These are phyloP conservation scores for Diplotaxis tenuifolia DNA, from an alignment of 345 rosid genomes.

Conservation along the genomic window DNA sequence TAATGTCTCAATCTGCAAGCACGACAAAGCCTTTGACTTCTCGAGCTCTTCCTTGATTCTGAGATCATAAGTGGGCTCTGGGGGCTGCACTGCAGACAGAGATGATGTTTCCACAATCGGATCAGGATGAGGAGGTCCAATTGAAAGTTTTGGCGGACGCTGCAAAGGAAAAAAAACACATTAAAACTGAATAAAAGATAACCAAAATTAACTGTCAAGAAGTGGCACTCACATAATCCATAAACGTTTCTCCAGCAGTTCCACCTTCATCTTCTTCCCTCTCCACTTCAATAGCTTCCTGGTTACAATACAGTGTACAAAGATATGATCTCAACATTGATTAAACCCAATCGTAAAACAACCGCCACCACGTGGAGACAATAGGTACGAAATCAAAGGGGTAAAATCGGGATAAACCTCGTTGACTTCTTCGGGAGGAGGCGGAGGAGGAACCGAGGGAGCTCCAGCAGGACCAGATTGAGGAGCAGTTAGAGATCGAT, in stretches of 20 bases:
- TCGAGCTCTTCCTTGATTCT: constrained; percentile 75
- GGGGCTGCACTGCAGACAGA: constrained; percentile 94
- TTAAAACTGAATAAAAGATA: neutral
- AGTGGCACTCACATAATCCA: constrained; percentile 74
- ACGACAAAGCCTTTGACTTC: constrained; percentile 70
- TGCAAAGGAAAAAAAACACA: constrained; percentile 38
- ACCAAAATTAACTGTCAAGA: constrained; percentile 10
- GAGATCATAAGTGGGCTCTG: constrained; percentile 82
- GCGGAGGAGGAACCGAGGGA: constrained; percentile 40
- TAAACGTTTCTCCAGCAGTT: constrained; percentile 83
- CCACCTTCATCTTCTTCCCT: constrained; percentile 99
- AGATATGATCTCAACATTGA: neutral
- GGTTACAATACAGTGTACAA: neutral
- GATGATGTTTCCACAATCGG: constrained; percentile 96
- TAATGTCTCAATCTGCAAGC: constrained; percentile 98
- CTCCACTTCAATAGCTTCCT: constrained; percentile 98
- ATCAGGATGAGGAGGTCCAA: constrained; percentile 97
- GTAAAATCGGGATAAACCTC: constrained; percentile 50
- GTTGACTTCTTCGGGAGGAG: constrained; percentile 77
- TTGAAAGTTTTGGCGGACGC: constrained; percentile 88
- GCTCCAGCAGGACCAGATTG: constrained; percentile 31
- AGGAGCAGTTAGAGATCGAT: constrained; percentile 52
- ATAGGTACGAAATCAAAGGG: neutral
- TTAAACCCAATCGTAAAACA: no score
- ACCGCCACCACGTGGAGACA: neutral